Base-by-base conservation (phyloP, 208 protist species). In the Trypanosoma caninum region DNA sequence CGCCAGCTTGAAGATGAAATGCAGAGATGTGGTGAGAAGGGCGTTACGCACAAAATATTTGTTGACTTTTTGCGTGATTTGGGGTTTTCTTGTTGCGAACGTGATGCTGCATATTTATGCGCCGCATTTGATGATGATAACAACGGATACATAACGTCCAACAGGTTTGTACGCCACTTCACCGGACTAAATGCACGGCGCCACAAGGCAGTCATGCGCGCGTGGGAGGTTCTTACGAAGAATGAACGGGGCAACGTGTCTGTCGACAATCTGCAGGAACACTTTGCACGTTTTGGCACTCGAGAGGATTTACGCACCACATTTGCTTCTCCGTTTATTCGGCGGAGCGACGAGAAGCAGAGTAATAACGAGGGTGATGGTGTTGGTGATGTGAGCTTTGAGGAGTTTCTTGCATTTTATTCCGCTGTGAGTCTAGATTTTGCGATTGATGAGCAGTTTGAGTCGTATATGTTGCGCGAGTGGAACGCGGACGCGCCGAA, bases 401-500 rank as follows among this genome's bases (percentile, higher is more conserved):
- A 72, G 11, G 85, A 87, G 59, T 89, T 89, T 52, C 11, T 91
- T 18, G 86, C 82, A 31, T 95, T 82, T 59, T 92, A 87, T 69
- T 76, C 86, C 31, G 84, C 74, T 13, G 56, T 93, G 30, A 93
- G 86, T 48, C 59, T 58, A 7, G 34, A 72, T 20, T 72, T 83
- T 31, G 30, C 60, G 4, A 53, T 59, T 0, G 89, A 95, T 54
- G 89, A 95, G 69, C 57, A 67, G 38, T 95, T 95, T 62, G 79
- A 82, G 42, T 34, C 80, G 28, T 59, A 58, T 18, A 56, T 93
- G 59, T 75, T 95, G 40, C 72, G 72, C 30, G 76, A 87, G 47
- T 93, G 85, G 81, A 69, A 65, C 14, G 80, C 86, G 0, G 89
- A 95, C 58, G 59, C 75, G 33, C 40, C 74, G 23, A 60, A 45